These are phyloP conservation scores for Hemerocallis citrina DNA, from an alignment of 106 monocot species.

Conservation along the genomic window DNA sequence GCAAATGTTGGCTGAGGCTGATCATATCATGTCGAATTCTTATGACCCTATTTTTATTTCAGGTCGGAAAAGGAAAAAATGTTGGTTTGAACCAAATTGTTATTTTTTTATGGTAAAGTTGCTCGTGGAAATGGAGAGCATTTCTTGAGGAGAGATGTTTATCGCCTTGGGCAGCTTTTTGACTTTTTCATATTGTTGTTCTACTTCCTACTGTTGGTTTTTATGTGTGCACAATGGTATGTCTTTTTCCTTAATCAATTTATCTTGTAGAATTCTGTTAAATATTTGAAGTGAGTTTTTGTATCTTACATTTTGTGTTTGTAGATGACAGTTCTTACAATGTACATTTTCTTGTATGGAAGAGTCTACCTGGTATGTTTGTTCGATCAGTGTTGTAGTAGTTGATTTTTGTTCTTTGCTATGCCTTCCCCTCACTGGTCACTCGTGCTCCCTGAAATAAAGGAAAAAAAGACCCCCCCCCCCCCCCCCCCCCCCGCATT, in stretches of 20 bases:
- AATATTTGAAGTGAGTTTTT: constrained; percentile 4
- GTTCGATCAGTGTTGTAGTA: background rate
- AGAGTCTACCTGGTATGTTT: constrained; percentile 78
- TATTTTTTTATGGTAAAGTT: constrained; percentile 90
- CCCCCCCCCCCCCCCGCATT: too few relatives aligned
- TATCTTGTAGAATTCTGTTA: background rate
- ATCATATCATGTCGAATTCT: background rate
- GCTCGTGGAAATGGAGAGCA: constrained; percentile 98
- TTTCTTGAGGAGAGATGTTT: constrained; percentile 88
- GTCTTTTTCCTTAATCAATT: background rate
- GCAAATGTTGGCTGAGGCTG: background rate
- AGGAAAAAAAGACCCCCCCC: too few relatives aligned
- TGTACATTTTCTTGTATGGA: constrained; percentile 91
- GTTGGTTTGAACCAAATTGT: constrained; percentile 98
- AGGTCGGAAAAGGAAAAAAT: constrained; percentile 98
- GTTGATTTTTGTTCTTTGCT: too few relatives aligned
- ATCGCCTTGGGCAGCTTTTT: constrained; percentile 90
- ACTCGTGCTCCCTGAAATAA: too few relatives aligned
- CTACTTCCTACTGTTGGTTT: constrained; percentile 85
- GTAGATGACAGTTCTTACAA: constrained; percentile 95
- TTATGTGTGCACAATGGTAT: constrained; percentile 95
- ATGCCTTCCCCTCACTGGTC: background rate
- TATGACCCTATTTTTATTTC: constrained; percentile 1
- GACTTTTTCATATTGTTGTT: constrained; percentile 97
- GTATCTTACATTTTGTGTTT: too few relatives aligned